Evolutionary conservation across 2,329 filamentous ascomycete species (phyloP), one percentile per base, ranked within the genome.

Genomic region (Phyllosticta citriasiana): DNA sequence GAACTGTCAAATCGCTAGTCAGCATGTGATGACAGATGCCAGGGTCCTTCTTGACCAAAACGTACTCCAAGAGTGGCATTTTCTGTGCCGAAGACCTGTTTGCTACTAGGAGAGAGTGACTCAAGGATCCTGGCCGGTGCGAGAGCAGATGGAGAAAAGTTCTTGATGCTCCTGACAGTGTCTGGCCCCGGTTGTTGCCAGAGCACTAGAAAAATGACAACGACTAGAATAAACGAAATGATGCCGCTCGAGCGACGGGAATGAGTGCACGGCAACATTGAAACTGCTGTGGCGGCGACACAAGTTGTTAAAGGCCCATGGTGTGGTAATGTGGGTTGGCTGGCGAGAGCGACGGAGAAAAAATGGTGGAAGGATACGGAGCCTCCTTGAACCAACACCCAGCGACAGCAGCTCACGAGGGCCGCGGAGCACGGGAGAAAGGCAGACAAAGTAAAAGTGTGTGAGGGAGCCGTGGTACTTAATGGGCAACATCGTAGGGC

Each of bases 1-100:
- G 33, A 64, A 64, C 63, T 64, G 56, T 6, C 19, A 40, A 22
- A 10, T n/a, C 5, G 22, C 12, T 5, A 19, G 5, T 27, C 7
- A 16, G 52, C 27, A 25, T 19, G 16, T 53, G 57, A n/a, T 22
- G 19, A 60, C 16, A n/a, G 14, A 2, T 4, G 12, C n/a, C 14
- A 47, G 40, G n/a, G 6, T 47, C 16, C 2, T 14, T 1, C 1
- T 4, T 6, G 3, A 6, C 40, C 14, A 16, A 47, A 6, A 47
- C 62, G 26, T 62, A 62, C 60, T 12, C 60, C 60, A 19, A 62
- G 60, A 22, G 60, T 62, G n/a, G 55, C 60, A 30, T 62, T 62
- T 51, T 56, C 60, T 33, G 60, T 62, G 33, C 60, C 60, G 24
- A 47, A 33, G 26, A 53, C 35, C 6, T 40, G 53, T n/a, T 55